These are phyloP conservation scores for Cenchrus americanus DNA, from an alignment of 176 grass and related monocot genomes.

Conservation along the genomic window DNA sequence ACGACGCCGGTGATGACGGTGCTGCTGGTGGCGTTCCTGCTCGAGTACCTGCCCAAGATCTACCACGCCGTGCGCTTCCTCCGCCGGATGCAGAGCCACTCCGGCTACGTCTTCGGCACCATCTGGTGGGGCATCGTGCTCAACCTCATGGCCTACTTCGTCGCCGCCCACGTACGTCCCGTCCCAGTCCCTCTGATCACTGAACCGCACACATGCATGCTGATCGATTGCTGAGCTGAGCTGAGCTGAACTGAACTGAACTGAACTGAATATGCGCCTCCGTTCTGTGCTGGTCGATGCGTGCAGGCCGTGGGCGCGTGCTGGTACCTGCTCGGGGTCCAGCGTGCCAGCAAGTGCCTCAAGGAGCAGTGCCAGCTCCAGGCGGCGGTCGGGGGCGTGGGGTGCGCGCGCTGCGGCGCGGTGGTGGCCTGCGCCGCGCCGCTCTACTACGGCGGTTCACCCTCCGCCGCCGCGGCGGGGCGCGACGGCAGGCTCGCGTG, in stretches of 20 bases:
- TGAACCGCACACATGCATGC: background rate
- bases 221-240: background rate
- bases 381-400: background rate
- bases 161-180: constrained; percentile 74
- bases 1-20: constrained; percentile 82
- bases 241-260: background rate
- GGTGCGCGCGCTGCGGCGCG: constrained; percentile 43
- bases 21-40: constrained; percentile 67
- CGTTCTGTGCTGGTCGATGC: background rate
- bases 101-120: constrained; percentile 73
- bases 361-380: constrained; percentile 52
- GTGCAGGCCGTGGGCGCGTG: constrained; percentile 80
- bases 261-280: background rate
- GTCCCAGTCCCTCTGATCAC: background rate
- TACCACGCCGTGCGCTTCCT: constrained; percentile 77
- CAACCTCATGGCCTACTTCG: constrained; percentile 96
- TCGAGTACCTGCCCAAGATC: constrained; percentile 89
- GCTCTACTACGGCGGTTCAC: constrained; percentile 64
- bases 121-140: constrained; percentile 94
- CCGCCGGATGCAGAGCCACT: constrained; percentile 70
- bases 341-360: constrained; percentile 81
- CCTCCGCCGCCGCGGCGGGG: background rate
- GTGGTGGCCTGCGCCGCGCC: constrained; percentile 57
- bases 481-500: constrained; percentile 52
- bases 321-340: constrained; percentile 91